Base-by-base conservation (phyloP, 768 basidiomycete species). In the Strobilomyces dryophilus region DNA sequence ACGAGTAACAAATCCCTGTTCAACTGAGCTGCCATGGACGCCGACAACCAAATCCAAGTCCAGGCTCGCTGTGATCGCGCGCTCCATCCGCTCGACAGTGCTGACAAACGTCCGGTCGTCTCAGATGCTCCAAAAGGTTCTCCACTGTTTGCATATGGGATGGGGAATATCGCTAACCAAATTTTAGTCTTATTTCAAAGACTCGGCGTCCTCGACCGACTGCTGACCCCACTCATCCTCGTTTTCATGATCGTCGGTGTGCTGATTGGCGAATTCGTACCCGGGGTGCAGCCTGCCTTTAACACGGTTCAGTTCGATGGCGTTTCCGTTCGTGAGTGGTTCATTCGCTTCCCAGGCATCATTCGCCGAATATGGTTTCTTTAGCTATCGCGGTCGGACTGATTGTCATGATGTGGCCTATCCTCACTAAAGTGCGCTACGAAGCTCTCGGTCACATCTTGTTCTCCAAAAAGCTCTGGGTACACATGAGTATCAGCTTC, bases 371-470 rank as follows among this genome's bases (percentile, higher is more conserved):
- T 31, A 18, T 41, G 8, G 2, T 47, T 37, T 45, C 35, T 24
- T 32, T 55, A 92, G 90, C 89, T 1, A 89, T 92, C 43, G 85
- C 85, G 15, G 74, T 92, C 39, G 92, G 90, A 1, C 79, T 93
- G 35, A 79, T 92, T 17, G 73, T 92, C 47, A 93, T 93, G 82
- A 92, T 92, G 87, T 91, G 88, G 87, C 91, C 89, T 2, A 79
- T 85, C 35, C 77, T 86, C 49, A 82, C 83, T 42, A 85, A 84
- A 70, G 84, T 91, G 10, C 85, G 85, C 62, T 92, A 89, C 65
- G 91, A 92, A 65, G 65, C 71, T 1, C 76, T 93, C 1, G 84
- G 84, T 0, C 53, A 63, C 10, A 66, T 89, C 27, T 78, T 91
- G 57, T 64, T 70, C 2, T 77, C 82, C 1, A 67, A 65, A 20